Evolutionary conservation across 768 basidiomycete genomes (phyloP).

Genomic region (Paxillus rubicundulus): DNA sequence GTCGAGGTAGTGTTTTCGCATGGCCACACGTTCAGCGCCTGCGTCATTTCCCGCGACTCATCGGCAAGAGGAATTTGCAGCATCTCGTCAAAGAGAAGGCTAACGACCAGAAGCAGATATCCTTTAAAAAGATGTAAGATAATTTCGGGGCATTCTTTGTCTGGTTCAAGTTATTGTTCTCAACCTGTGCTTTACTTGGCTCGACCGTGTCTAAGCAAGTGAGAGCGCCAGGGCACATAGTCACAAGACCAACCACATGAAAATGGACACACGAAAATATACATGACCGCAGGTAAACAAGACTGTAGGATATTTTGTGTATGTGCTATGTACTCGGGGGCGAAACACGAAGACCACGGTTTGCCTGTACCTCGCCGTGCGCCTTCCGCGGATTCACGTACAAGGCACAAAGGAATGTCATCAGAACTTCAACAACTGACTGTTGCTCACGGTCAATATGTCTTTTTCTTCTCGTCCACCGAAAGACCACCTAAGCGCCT

Average conservation of each 20-base stretch:
- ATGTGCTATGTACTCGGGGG: conserved; percentile 25
- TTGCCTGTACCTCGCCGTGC: conserved; percentile 6
- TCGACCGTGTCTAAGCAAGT: no score
- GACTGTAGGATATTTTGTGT: conserved; percentile 15
- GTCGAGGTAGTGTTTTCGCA: conserved; percentile 74
- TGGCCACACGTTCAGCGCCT: conserved; percentile 68
- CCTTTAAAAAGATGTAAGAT: conserved; percentile 3
- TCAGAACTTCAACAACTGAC: background rate
- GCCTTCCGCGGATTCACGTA: background rate
- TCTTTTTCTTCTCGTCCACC: conserved; percentile 99
- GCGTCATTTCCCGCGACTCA: conserved; percentile 60
- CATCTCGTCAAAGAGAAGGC: conserved; percentile 38
- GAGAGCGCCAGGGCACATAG: no score
- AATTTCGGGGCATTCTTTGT: no score
- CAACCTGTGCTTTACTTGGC: background rate
- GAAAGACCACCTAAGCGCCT: conserved; percentile 77
- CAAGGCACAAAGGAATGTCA: background rate
- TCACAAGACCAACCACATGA: no score
- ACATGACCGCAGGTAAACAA: conserved; percentile 8
- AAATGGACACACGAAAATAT: no score
- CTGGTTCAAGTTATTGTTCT: background rate
- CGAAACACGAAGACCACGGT: conserved; percentile 5
- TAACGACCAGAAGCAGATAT: conserved; percentile 5
- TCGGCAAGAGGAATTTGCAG: conserved; percentile 59
- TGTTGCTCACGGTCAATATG: conserved; percentile 43